A percentile compares a stretch with the other conserved stretches of the same genome.
phyloP scores from a whole-genome alignment of 768 basidiomycete genomes.

The Russula earlei region DNA sequence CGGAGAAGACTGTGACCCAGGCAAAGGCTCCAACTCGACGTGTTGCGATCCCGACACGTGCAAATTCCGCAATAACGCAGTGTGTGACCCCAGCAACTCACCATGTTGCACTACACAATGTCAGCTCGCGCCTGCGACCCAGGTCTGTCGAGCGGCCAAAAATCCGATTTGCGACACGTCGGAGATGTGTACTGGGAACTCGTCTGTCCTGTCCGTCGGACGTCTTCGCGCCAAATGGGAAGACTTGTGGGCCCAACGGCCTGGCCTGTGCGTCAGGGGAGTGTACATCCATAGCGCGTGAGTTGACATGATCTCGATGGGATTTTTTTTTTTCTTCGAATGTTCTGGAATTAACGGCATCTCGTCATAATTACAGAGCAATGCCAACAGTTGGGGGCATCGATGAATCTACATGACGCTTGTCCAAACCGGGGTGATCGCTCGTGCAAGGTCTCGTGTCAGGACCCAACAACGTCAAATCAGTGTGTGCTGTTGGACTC shows the following conservation, averaged over 20 bases:
- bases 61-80: slow-evolving; percentile 61
- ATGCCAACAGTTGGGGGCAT: slow-evolving; percentile 64
- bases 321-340: background rate
- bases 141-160: slow-evolving; percentile 61
- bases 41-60: slow-evolving; percentile 73
- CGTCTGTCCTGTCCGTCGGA: slow-evolving; percentile 65
- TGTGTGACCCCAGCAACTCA: slow-evolving; percentile 71
- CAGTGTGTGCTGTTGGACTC: slow-evolving; percentile 66
- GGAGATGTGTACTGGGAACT: slow-evolving; percentile 70
- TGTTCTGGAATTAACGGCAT: slow-evolving; percentile 7
- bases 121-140: slow-evolving; percentile 53
- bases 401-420: slow-evolving; percentile 56
- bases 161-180: slow-evolving; percentile 60
- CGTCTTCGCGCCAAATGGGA: slow-evolving; percentile 50
- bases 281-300: slow-evolving; percentile 66
- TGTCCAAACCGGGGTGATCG: slow-evolving; percentile 58
- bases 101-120: slow-evolving; percentile 68
- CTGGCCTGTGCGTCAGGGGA: slow-evolving; percentile 68
- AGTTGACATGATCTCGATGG: slow-evolving; percentile 27
- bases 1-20: slow-evolving; percentile 87
- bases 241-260: slow-evolving; percentile 52
- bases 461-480: slow-evolving; percentile 50
- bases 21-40: slow-evolving; percentile 42
- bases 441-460: slow-evolving; percentile 72
- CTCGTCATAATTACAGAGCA: slow-evolving; percentile 35